Base-by-base conservation (phyloP, 345 rosid species). In the Punica granatum region DNA sequence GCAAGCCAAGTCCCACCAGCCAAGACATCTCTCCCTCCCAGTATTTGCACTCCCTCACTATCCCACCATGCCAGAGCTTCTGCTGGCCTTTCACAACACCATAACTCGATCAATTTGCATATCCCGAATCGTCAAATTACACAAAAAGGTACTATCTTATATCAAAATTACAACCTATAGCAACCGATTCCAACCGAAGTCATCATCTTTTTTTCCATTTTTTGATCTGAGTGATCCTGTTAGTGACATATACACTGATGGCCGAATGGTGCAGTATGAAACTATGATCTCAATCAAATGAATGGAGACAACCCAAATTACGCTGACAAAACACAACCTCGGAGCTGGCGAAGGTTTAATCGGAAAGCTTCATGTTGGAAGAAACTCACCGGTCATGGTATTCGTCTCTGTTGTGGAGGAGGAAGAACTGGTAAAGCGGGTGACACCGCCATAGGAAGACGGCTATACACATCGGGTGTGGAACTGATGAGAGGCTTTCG, bases 1-100 rank as follows among this genome's bases (percentile, higher is more conserved):
- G 87, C 98, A 63, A 90, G 69, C 95, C 96, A 92, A 31, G 98
- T 86, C 35, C 96, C 96, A 21, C 96, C 92, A 19, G 86, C 96
- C 28, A 76, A 53, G 34, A 68, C 90, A 74, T 90, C 95, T 82
- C 81, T 82, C 51, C 92, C 96, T 23, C 96, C 96, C 56, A 86
- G 51, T 68, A 91, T 83, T 72, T 79, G 81, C 19, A 21, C 66
- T 42, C 49, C 70, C 18, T 72, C 88, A 66, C 77, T 86, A 67
- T 76, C 80, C 92, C 94, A 87, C 92, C 94, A 89, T 44, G 70
- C 80, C 64, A 88, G 67, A 36, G 92, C 67, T 73, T 87, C 86
- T 36, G 94, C 80, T 64, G 86, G 81, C 84, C 97, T 88, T 75
- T 36, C 43, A 30, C 34, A 39, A 65, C 28, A 23, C 21, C 35